A percentile compares a stretch with the other conserved stretches of the same genome.
phyloP scores from a whole-genome alignment of 1,139 yeast genomes.

The Sugiyamaella xylanicola region DNA sequence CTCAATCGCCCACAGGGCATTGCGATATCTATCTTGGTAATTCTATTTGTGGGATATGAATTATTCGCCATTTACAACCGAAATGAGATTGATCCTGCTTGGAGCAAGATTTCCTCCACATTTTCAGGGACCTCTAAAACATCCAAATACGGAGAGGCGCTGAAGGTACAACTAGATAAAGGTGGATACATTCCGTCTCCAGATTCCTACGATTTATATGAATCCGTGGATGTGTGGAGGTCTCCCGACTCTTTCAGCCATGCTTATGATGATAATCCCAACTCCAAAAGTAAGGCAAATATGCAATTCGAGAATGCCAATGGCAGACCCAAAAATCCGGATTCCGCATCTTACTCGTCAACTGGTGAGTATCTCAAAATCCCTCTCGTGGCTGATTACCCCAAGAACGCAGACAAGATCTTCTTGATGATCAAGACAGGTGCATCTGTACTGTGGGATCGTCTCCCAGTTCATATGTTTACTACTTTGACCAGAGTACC shows the following conservation, averaged over 20 bases:
- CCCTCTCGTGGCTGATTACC: slow-evolving; percentile 31
- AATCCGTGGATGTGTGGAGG: slow-evolving; percentile 27
- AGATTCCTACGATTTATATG: slow-evolving; percentile 16
- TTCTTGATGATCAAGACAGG: slow-evolving; percentile 45
- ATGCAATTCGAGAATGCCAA: slow-evolving; percentile 4
- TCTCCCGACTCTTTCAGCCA: slow-evolving; percentile 24
- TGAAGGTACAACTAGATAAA: background rate
- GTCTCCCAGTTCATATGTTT: slow-evolving; percentile 43
- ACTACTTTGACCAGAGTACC: slow-evolving; percentile 42
- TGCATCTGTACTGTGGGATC: slow-evolving; percentile 41
- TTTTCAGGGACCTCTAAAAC: background rate
- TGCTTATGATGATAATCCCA: slow-evolving; percentile 3
- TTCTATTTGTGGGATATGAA: slow-evolving; percentile 13
- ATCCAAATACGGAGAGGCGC: background rate
- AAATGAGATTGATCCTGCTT: slow-evolving; percentile 1
- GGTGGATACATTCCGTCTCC: slow-evolving; percentile 12
- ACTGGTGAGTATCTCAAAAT: slow-evolving; percentile 30
- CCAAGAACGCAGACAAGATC: slow-evolving; percentile 29
- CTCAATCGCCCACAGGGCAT: background rate
- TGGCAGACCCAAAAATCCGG: slow-evolving; percentile 13
- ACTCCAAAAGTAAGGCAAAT: background rate
- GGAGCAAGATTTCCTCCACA: background rate
- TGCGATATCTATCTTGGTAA: background rate
- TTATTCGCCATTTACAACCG: slow-evolving; percentile 3
- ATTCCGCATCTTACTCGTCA: slow-evolving; percentile 11